phyloP scores from a whole-genome alignment of 371 early-diverging fungal species.

The Circinella minor region DNA sequence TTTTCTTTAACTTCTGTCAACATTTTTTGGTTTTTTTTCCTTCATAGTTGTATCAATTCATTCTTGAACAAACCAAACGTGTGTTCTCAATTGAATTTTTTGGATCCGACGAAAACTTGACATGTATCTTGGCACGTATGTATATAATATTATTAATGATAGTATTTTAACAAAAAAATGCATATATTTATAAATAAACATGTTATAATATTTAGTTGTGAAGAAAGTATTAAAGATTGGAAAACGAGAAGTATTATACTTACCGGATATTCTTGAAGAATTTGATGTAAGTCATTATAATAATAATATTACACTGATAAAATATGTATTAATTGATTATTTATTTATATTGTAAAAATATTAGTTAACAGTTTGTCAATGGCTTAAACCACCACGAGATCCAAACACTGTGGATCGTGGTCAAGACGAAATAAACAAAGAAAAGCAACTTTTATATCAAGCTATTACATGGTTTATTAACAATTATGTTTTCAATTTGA shows the following conservation, averaged over 20 bases:
- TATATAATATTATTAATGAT: neutral
- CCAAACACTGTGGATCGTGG: constrained; percentile 8
- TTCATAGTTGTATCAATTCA: constrained; percentile 16
- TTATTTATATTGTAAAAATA: too few relatives aligned
- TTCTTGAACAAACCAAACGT: constrained; percentile 23
- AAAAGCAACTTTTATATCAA: constrained; percentile 54
- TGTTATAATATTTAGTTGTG: constrained; percentile 39
- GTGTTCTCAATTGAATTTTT: constrained; percentile 60
- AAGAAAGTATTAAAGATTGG: constrained; percentile 54
- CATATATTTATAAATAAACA: neutral
- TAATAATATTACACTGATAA: neutral
- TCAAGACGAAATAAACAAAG: constrained; percentile 56
- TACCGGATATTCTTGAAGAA: constrained; percentile 62
- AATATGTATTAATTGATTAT: too few relatives aligned
- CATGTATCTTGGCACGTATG: constrained; percentile 48
- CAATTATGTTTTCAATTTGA: constrained; percentile 55
- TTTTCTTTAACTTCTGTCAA: neutral
- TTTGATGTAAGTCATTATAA: constrained; percentile 10
- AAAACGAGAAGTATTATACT: constrained; percentile 61
- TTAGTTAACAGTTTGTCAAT: neutral
- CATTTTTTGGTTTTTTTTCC: neutral
- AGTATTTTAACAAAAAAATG: too few relatives aligned
- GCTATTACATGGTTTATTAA: constrained; percentile 73
- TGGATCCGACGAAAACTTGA: constrained; percentile 56
- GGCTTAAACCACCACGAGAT: constrained; percentile 22